Percentiles rank a stretch among this genome's conserved stretches.
phyloP scores from a whole-genome alignment of 2,329 filamentous ascomycete species.

The Chlorencoelia australis region DNA sequence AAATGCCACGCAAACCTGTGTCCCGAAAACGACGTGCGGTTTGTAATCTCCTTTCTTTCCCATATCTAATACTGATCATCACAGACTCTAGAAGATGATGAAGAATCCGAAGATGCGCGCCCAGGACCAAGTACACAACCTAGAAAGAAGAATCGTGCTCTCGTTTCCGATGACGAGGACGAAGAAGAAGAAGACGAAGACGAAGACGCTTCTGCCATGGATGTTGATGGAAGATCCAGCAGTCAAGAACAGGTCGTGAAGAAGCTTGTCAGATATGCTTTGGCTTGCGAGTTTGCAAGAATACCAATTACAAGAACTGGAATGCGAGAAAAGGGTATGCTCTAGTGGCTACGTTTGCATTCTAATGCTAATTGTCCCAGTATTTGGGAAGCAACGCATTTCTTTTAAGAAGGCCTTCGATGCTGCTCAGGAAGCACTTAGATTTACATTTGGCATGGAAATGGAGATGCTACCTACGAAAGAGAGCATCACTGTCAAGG shows the following conservation, averaged over 20 bases:
- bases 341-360: background rate
- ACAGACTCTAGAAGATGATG: conserved; percentile 16
- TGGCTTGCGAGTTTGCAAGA: conserved; percentile 56
- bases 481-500: conserved; percentile 72
- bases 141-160: too few species aligned
- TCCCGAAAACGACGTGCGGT: conserved; percentile 19
- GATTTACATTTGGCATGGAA: conserved; percentile 79
- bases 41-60: too few species aligned
- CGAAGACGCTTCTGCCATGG: conserved; percentile 19
- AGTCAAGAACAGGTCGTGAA: conserved; percentile 43
- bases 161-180: conserved; percentile 21
- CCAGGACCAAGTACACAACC: too few species aligned
- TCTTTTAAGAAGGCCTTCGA: conserved; percentile 72
- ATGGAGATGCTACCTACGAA: conserved; percentile 71
- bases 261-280: conserved; percentile 57
- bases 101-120: conserved; percentile 23
- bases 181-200: conserved; percentile 15
- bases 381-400: conserved; percentile 40
- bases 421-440: conserved; percentile 62
- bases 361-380: conserved; percentile 8
- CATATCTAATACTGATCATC: too few species aligned
- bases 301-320: conserved; percentile 50
- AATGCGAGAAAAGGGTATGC: conserved; percentile 51
- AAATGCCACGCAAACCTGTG: too few species aligned
- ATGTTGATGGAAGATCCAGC: conserved; percentile 16